Base-by-base conservation (phyloP, 495 filamentous ascomycete genomes). In the Terfezia boudieri region DNA sequence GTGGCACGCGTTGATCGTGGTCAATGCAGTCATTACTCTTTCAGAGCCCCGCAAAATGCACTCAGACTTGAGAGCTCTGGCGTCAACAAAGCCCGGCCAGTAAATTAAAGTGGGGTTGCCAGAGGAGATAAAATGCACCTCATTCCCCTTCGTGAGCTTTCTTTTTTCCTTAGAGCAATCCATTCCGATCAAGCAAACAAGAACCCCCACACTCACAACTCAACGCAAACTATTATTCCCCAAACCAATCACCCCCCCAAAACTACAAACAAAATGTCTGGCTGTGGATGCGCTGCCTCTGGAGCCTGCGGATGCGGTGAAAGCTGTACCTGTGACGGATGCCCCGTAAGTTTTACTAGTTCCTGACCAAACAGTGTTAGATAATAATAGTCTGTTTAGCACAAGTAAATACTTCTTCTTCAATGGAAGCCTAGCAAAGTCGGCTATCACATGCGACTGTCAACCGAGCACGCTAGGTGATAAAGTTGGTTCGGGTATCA, bases 231-330 rank as follows among this genome's bases (percentile, higher is more conserved):
- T 51, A 59, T 36, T 16, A 26, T 32, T 50, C 51, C 48, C 43
- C 51, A 60, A 51, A 20, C 17, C 17, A 14, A 53, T 56, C 59
- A 59, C 59, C 59, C 35, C 9, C 50, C 41, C 36, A 49, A 52
- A 53, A 52, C 58, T 7, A 46, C 26, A 48, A 57, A 53, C 54
- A 56, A 57, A 52, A 66, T 66, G 64, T 22, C 14, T 50, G 64
- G 54, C 53, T 66, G 64, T 59, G 64, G 60, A 56, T 66, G 64
- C 22, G 49, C 60, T 54, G 35, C 52, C 14, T 56, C 55, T 9
- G 64, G 64, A 1, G 0, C 58, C 20, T 66, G 64, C 53, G 55
- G 63, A 50, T 66, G 64, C 46, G 64, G 64, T 22, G 2, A 32
- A 0, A 0, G 11, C 16, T 66, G 64, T 38, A 10, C 58, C 52